Base-by-base conservation (phyloP, 306 rosid genomes). In the Medicago lupulina region DNA sequence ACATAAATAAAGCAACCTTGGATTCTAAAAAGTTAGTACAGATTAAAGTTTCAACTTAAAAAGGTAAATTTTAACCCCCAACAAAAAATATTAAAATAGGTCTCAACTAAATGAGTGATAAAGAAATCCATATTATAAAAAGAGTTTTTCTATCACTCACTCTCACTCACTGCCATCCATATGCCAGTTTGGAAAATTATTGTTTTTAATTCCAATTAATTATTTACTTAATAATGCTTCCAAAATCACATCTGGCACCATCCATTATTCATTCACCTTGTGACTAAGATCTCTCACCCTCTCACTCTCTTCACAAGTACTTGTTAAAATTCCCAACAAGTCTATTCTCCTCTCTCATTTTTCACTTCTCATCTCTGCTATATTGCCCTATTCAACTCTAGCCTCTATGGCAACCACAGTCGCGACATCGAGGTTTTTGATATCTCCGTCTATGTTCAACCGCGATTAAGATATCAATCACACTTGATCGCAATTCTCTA, bases 161-260 rank as follows among this genome's bases (percentile, higher is more conserved):
- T 47, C 12, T 82, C 88, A 79, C 74, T 87, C 87, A 77, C 62
- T 55, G 84, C 38, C 38, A 34, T 34, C 38, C 76, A 83, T 75
- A 59, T 75, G 88, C 89, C 88, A 86, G 88, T 85, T 86, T 79
- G 88, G 88, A 85, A 86, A 83, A 68, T 25, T 49, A 21, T 41
- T 76, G 76, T 78, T 81, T 53, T 67, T 55, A 43, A 76, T 61
- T 73, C 82, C 81, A 61, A 77, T 71, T 6, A 34, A 34, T 34
- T 34, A 34, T 4, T 34, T 34, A 80, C 6, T 34, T 34, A 80
- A 83, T 83, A 61, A 61, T 61, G 84, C 88, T 73, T 77, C 93
- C 93, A 85, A 77, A 73, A 81, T 76, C 86, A 51, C 82, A 83
- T 86, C 93, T 87, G 89, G 86, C 90, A 83, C 79, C 86, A 85